Percentiles rank a stretch among this genome's conserved stretches.
phyloP scores from a whole-genome alignment of 805 yeast species.

The Tetrapisispora taiwanensis region DNA sequence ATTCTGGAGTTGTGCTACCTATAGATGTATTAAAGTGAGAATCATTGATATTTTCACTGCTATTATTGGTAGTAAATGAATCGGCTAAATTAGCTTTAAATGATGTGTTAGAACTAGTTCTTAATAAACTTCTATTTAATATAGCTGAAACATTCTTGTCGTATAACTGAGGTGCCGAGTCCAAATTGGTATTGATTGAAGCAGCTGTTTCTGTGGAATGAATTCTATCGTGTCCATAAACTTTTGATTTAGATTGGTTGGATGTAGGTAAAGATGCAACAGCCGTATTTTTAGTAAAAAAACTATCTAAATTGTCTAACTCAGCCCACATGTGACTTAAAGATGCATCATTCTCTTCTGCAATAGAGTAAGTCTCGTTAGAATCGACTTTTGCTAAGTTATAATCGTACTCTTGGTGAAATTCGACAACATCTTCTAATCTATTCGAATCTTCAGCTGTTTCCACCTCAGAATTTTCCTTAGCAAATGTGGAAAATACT shows the following conservation, averaged over 20 bases:
- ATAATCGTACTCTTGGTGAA: conserved; percentile 28
- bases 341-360: conserved; percentile 60
- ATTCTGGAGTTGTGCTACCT: conserved; percentile 1
- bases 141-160: conserved; percentile 74
- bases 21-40: neutral
- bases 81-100: conserved; percentile 71
- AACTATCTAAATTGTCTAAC: conserved; percentile 77
- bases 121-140: conserved; percentile 58
- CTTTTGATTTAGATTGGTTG: conserved; percentile 12
- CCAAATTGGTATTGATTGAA: conserved; percentile 42
- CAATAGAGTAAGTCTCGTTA: conserved; percentile 25
- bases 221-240: conserved; percentile 27
- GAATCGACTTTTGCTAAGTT: conserved; percentile 21
- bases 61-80: conserved; percentile 34
- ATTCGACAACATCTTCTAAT: conserved; percentile 25
- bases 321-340: conserved; percentile 90
- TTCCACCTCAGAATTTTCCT: conserved; percentile 13
- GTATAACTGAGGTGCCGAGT: conserved; percentile 66
- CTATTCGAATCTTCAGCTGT: conserved; percentile 8
- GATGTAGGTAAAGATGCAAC: conserved; percentile 5
- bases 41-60: conserved; percentile 2
- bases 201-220: conserved; percentile 55
- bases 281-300: conserved; percentile 55
- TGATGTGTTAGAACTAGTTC: conserved; percentile 66
- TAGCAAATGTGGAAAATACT: conserved; percentile 76